phyloP scores from a whole-genome alignment of 179 eudicot genomes.

The Beta lomatogona region DNA sequence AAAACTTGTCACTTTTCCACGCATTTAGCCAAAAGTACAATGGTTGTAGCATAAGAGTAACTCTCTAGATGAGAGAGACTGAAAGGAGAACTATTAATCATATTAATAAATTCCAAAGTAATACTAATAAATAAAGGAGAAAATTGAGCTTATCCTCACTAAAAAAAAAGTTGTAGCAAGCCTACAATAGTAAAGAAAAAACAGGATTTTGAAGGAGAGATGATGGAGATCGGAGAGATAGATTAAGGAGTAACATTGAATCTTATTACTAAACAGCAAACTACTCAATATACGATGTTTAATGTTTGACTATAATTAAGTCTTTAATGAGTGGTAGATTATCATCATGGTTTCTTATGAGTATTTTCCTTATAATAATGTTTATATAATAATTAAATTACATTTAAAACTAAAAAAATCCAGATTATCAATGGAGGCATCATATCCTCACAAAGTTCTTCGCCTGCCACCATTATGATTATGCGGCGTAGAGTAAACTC shows the following conservation, averaged over 20 bases:
- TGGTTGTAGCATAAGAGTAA: no score
- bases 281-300: neutral
- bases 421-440: neutral
- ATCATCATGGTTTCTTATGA: constrained; percentile 1
- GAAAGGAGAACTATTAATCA: no score
- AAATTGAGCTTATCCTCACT: no score
- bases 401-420: neutral
- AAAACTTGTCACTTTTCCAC: no score
- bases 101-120: no score
- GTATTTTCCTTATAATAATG: neutral
- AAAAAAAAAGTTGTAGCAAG: no score
- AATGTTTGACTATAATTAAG: neutral
- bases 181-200: no score
- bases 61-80: no score
- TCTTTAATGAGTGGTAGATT: neutral
- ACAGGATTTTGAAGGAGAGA: neutral
- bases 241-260: no score
- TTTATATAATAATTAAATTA: constrained; percentile 1
- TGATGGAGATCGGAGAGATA: neutral
- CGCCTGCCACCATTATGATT: constrained; percentile 20
- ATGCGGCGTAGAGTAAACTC: constrained; percentile 14
- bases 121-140: no score
- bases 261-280: neutral
- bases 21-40: no score
- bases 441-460: constrained; percentile 12